Evolutionary conservation across 768 basidiomycete species (phyloP).

Genomic region (Tephrocybe sp.): DNA sequence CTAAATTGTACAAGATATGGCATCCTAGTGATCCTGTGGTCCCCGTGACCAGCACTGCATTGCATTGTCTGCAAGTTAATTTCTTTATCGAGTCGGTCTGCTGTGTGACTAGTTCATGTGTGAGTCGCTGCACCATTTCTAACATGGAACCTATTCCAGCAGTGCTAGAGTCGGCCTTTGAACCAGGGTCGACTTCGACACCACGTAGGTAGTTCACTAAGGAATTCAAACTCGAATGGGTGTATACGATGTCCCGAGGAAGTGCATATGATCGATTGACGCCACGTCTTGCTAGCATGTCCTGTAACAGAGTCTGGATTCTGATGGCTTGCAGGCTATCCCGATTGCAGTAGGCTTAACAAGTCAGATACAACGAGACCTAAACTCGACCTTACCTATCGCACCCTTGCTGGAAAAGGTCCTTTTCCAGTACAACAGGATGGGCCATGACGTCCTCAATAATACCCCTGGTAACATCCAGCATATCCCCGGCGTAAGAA

Average conservation of each 20-base stretch:
- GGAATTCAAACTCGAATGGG: neutral
- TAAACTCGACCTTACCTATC: constrained; percentile 35
- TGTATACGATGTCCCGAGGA: constrained; percentile 1
- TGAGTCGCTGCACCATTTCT: neutral
- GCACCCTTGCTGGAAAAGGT: constrained; percentile 13
- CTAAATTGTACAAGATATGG: constrained; percentile 25
- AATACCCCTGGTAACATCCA: neutral
- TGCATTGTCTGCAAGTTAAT: too few species aligned
- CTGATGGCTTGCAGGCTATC: constrained; percentile 37
- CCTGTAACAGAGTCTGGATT: constrained; percentile 28
- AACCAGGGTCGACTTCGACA: neutral
- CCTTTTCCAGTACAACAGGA: neutral
- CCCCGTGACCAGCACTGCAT: constrained; percentile 34
- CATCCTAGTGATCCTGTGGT: constrained; percentile 35
- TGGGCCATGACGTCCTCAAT: constrained; percentile 1
- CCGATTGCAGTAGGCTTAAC: too few species aligned
- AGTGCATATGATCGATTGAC: neutral
- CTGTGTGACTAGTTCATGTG: too few species aligned
- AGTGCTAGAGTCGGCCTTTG: neutral
- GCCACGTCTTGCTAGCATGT: neutral
- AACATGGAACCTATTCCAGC: constrained; percentile 16
- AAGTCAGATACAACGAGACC: too few species aligned
- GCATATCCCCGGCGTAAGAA: neutral
- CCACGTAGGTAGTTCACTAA: neutral
- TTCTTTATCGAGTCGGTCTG: too few species aligned